Percentiles rank a stretch among this genome's conserved stretches.
Conservation (phyloP, 2,329 filamentous ascomycete genomes). For the Aureobasidium sp. region DNA sequence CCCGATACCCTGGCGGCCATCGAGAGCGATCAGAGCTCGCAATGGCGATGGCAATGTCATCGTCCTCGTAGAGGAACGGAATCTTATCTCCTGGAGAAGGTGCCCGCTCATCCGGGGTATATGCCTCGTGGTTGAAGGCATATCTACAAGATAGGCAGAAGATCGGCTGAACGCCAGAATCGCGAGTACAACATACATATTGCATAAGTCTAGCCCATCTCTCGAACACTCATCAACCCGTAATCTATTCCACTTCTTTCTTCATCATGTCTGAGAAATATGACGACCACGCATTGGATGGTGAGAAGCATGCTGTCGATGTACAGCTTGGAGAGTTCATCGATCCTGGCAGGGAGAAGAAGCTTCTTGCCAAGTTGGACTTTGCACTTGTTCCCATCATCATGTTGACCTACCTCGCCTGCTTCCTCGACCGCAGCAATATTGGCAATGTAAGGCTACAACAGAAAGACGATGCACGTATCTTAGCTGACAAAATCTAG, state of each 20-base stretch:
- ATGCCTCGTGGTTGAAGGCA: neutral
- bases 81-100: slow-evolving; percentile 4
- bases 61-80: neutral
- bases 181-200: neutral
- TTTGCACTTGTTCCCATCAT: slow-evolving; percentile 44
- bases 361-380: slow-evolving; percentile 42
- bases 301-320: neutral
- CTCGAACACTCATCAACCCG: neutral
- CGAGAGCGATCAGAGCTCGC: neutral
- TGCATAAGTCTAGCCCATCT: slow-evolving; percentile 5
- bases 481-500: neutral
- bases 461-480: too few species aligned
- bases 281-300: neutral
- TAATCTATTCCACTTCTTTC: neutral
- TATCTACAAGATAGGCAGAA: slow-evolving; percentile 7
- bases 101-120: neutral
- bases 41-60: neutral
- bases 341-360: slow-evolving; percentile 39
- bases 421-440: slow-evolving; percentile 48
- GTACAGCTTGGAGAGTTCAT: slow-evolving; percentile 21
- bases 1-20: neutral
- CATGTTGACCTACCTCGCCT: slow-evolving; percentile 48
- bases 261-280: slow-evolving; percentile 9
- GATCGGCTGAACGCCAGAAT: slow-evolving; percentile 1
- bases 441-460: slow-evolving; percentile 31